phyloP scores from a whole-genome alignment of 208 protist genomes.

The Crithidia fasciculata region DNA sequence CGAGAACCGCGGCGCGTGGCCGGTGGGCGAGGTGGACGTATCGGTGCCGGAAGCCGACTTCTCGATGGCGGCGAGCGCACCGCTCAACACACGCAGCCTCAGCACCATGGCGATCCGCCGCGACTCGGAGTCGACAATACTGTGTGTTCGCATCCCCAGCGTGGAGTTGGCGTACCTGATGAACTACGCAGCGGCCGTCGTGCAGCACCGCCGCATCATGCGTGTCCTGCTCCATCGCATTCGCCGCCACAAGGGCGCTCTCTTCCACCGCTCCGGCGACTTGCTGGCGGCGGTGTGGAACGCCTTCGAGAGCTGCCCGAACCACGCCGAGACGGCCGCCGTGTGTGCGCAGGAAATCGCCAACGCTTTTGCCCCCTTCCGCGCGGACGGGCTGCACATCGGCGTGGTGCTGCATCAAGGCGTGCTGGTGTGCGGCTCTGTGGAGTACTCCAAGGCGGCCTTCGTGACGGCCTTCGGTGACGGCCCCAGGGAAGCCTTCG shows the following conservation, averaged over 20 bases:
- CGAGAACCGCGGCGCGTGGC: not conserved
- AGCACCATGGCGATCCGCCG: conserved; percentile 61
- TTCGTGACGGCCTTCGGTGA: conserved; percentile 84
- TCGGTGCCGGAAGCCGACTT: not conserved
- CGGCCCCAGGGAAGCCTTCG: conserved; percentile 59
- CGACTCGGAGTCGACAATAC: conserved; percentile 65
- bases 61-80: not conserved
- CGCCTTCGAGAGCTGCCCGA: conserved; percentile 77
- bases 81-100: conserved; percentile 4
- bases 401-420: conserved; percentile 86
- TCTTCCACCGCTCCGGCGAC: conserved; percentile 80
- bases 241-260: conserved; percentile 67
- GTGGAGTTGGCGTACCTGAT: conserved; percentile 72
- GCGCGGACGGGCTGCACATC: conserved; percentile 64
- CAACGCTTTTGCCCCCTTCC: conserved; percentile 51
- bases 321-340: conserved; percentile 75
- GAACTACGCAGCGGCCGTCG: conserved; percentile 60
- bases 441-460: conserved; percentile 81
- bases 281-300: conserved; percentile 83
- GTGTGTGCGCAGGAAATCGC: conserved; percentile 77
- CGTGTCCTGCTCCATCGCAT: conserved; percentile 73
- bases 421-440: conserved; percentile 75
- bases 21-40: conserved; percentile 5
- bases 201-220: conserved; percentile 82
- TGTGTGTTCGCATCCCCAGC: conserved; percentile 63